phyloP scores from a whole-genome alignment of 23 red algal species.

The Gracilaria gracilis region DNA sequence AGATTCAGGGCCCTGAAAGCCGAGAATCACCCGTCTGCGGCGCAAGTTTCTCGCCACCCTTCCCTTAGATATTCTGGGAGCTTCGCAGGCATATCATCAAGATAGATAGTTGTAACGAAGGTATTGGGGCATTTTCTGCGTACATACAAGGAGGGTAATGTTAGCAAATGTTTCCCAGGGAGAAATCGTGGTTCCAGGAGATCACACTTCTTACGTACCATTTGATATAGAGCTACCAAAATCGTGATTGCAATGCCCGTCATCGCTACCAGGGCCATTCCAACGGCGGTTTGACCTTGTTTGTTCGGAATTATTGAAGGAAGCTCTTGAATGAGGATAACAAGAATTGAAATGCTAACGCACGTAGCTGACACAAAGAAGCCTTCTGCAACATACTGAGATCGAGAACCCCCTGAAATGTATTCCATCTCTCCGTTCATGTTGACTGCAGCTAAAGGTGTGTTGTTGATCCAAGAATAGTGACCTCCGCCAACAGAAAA shows the following conservation, averaged over 20 bases:
- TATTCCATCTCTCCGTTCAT: conserved; percentile 51
- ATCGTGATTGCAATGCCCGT: conserved; percentile 30
- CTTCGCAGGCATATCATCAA: not conserved
- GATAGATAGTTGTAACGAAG: conserved; percentile 52
- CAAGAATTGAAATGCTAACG: conserved; percentile 64
- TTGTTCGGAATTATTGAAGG: conserved; percentile 67
- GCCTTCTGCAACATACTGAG: conserved; percentile 80
- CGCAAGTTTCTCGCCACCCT: not conserved
- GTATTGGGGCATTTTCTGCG: conserved; percentile 78
- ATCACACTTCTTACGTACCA: conserved; percentile 13
- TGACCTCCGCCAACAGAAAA: conserved; percentile 81
- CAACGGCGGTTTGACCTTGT: conserved; percentile 34
- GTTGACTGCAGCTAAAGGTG: conserved; percentile 68
- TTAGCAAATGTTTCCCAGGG: not conserved
- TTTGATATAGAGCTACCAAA: conserved; percentile 44
- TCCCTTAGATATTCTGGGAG: not conserved
- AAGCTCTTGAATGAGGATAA: conserved; percentile 70
- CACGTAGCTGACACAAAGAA: conserved; percentile 67
- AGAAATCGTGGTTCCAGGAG: not conserved
- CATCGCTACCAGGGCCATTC: conserved; percentile 15
- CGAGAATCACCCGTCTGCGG: not conserved
- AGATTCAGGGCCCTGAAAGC: not conserved
- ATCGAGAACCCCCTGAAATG: conserved; percentile 60
- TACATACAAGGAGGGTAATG: not conserved
- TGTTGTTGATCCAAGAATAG: conserved; percentile 79